A percentile compares a stretch with the other conserved stretches of the same genome.
Evolutionary conservation across 2,329 filamentous ascomycete species (phyloP).

Genomic region (Pseudocercospora crystallina): DNA sequence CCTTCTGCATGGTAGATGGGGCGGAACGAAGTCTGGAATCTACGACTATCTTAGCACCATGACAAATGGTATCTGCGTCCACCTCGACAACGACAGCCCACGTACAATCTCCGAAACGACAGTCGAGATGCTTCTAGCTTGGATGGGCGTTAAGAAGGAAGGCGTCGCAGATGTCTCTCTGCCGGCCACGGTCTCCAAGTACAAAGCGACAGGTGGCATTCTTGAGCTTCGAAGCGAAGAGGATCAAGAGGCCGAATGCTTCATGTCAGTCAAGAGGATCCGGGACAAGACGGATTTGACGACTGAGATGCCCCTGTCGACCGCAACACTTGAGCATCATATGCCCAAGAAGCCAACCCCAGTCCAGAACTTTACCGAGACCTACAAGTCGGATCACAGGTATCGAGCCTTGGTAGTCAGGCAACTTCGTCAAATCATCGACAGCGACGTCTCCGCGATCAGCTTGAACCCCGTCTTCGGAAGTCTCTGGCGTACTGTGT

Average conservation of each 20-base stretch:
- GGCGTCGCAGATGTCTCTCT: background rate
- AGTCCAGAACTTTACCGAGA: slow-evolving; percentile 6
- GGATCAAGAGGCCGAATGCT: background rate
- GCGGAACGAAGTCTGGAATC: background rate
- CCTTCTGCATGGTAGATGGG: background rate
- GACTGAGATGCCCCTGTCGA: background rate
- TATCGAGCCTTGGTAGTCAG: slow-evolving; percentile 8
- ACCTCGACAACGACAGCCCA: background rate
- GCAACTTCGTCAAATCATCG: slow-evolving; percentile 13
- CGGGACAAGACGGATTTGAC: background rate
- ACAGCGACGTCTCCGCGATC: slow-evolving; percentile 12
- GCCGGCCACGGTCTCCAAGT: slow-evolving; percentile 2
- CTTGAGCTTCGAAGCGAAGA: background rate
- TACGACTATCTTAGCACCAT: slow-evolving; percentile 11
- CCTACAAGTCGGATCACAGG: slow-evolving; percentile 3
- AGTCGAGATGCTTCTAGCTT: slow-evolving; percentile 14
- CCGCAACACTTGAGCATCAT: background rate
- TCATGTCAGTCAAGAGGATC: background rate
- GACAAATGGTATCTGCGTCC: slow-evolving; percentile 9
- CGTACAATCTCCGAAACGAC: slow-evolving; percentile 17
- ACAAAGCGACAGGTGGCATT: background rate
- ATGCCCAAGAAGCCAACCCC: slow-evolving; percentile 2
- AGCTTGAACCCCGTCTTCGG: slow-evolving; percentile 20
- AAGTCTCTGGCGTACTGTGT: slow-evolving; percentile 15
- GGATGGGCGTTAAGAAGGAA: slow-evolving; percentile 18